Conservation (phyloP, 2,329 filamentous ascomycete species). For the Neofusicoccum sp. region DNA sequence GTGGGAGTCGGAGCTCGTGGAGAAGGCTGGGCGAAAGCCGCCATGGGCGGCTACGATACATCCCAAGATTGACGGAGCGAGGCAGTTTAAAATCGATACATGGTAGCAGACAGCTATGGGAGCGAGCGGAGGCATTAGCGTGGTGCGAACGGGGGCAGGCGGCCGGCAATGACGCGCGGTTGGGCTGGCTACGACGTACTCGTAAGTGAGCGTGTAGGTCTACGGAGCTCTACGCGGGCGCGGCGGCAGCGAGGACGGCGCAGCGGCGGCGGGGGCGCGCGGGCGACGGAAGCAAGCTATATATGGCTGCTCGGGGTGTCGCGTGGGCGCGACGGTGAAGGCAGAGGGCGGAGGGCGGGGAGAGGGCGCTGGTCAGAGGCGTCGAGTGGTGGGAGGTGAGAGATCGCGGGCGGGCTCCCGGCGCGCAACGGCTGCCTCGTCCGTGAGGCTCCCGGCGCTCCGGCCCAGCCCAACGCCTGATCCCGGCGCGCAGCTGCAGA, state of each 20-base stretch:
- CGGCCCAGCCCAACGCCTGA: not conserved
- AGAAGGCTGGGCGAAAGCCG: constrained; percentile 30
- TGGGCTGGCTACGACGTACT: not conserved
- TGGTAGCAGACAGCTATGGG: not conserved
- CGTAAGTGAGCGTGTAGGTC: not conserved
- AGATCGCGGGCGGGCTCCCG: not conserved
- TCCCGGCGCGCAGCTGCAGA: not conserved
- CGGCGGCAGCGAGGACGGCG: not conserved
- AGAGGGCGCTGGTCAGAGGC: not conserved
- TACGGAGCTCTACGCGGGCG: not conserved
- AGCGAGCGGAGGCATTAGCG: not conserved
- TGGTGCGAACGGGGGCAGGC: not conserved
- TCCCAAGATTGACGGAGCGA: constrained; percentile 9
- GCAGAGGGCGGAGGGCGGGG: not conserved
- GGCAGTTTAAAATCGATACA: constrained; percentile 8
- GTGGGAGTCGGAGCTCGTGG: constrained; percentile 25
- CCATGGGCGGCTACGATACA: constrained; percentile 33
- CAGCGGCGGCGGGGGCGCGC: not conserved
- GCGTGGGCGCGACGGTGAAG: not conserved
- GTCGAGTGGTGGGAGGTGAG: not conserved
- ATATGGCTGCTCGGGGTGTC: not conserved
- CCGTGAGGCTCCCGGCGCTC: constrained; percentile 6
- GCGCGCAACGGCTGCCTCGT: constrained; percentile 3
- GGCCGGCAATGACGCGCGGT: constrained; percentile 1
- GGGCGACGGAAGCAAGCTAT: not conserved